Conservation (phyloP, 1,284 basidiomycete genomes). For the Rhodotorula sp. region DNA sequence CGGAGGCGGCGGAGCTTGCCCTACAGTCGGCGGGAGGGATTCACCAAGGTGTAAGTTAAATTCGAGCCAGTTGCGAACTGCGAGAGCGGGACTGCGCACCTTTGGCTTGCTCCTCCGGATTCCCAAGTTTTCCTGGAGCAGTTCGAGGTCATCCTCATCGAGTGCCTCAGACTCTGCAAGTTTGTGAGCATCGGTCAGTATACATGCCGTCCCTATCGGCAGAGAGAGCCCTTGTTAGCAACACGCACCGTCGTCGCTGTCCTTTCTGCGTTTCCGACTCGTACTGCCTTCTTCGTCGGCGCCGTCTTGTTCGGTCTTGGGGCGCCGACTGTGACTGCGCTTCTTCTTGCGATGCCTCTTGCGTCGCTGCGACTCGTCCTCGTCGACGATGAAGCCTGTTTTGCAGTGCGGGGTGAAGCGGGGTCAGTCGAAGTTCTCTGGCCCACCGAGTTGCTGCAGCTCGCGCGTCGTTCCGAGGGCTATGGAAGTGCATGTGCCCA, state of each 20-base stretch:
- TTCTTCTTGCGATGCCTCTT: conserved; percentile 54
- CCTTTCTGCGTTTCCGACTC: conserved; percentile 60
- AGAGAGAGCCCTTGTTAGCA: background rate
- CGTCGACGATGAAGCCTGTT: conserved; percentile 73
- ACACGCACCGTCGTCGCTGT: conserved; percentile 27
- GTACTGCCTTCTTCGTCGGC: conserved; percentile 48
- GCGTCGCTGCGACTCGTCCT: conserved; percentile 68
- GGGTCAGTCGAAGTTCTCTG: background rate
- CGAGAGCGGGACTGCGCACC: conserved; percentile 10
- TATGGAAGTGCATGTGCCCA: background rate
- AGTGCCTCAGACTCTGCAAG: conserved; percentile 62
- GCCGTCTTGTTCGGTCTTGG: background rate
- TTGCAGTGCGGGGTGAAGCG: background rate
- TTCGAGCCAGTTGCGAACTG: background rate
- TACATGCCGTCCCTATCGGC: accelerated
- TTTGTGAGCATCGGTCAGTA: background rate
- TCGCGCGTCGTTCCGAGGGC: background rate
- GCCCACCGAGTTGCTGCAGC: too few relatives aligned
- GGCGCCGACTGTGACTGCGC: conserved; percentile 53
- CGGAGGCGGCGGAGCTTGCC: conserved; percentile 66
- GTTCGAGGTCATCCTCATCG: conserved; percentile 92
- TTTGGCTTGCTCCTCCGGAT: conserved; percentile 49
- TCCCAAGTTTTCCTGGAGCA: conserved; percentile 93
- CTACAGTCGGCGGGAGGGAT: conserved; percentile 43
- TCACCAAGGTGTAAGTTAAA: conserved; percentile 54